These are phyloP conservation scores for Fusarium xyrophilum DNA, from an alignment of 2,329 filamentous ascomycete species.

Conservation along the genomic window DNA sequence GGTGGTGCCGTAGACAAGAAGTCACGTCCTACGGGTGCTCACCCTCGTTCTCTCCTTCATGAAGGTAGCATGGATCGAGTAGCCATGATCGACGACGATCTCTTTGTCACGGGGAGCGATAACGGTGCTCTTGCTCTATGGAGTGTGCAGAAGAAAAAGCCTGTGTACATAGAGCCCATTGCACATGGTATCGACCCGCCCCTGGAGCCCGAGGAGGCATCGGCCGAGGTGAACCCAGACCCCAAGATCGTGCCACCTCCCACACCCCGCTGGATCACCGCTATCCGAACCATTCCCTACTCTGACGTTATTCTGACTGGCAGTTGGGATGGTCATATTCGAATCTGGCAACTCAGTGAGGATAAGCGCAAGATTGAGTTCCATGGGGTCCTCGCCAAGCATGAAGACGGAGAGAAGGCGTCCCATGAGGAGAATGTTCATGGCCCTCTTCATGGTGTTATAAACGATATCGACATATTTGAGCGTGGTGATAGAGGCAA, in stretches of 20 bases:
- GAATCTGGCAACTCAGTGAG: slow-evolving; percentile 83
- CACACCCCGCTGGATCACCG: slow-evolving; percentile 88
- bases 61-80: slow-evolving; percentile 92
- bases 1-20: slow-evolving; percentile 74
- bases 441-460: slow-evolving; percentile 69
- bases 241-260: slow-evolving; percentile 66
- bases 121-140: slow-evolving; percentile 87
- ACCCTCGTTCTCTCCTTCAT: slow-evolving; percentile 62
- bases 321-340: slow-evolving; percentile 87
- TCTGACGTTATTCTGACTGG: slow-evolving; percentile 89
- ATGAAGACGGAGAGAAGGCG: slow-evolving; percentile 27
- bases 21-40: slow-evolving; percentile 46
- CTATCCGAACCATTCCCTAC: slow-evolving; percentile 83
- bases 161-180: slow-evolving; percentile 77
- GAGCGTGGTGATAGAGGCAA: slow-evolving; percentile 81
- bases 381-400: slow-evolving; percentile 68
- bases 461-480: slow-evolving; percentile 89
- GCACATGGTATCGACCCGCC: slow-evolving; percentile 86
- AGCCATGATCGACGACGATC: slow-evolving; percentile 85
- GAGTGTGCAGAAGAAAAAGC: slow-evolving; percentile 94
- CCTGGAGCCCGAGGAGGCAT: slow-evolving; percentile 71
- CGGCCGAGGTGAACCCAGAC: slow-evolving; percentile 72
- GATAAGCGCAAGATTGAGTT: slow-evolving; percentile 82
- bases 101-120: slow-evolving; percentile 92
- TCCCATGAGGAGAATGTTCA: slow-evolving; percentile 43